Percentiles rank a stretch among this genome's conserved stretches.
phyloP scores from a whole-genome alignment of 768 basidiomycete species.

The Asterophora parasitica region DNA sequence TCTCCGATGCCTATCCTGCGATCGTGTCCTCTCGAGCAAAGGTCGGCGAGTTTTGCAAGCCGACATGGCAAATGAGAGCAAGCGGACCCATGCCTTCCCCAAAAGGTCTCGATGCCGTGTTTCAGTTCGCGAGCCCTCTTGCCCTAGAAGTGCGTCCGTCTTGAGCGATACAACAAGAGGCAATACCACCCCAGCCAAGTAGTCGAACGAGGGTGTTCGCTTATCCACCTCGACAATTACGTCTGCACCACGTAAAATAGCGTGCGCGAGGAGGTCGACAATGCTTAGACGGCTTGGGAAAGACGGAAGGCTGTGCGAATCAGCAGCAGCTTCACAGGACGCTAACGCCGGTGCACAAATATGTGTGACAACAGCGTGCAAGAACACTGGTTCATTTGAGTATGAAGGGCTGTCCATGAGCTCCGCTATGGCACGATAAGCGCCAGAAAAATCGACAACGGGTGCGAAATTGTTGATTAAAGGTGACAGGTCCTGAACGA shows the following conservation, averaged over 20 bases:
- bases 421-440: constrained; percentile 46
- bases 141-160: constrained; percentile 40
- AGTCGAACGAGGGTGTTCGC: constrained; percentile 49
- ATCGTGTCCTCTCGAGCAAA: constrained; percentile 39
- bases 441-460: constrained; percentile 51
- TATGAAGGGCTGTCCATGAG: constrained; percentile 43
- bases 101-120: constrained; percentile 42
- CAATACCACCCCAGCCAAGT: constrained; percentile 59
- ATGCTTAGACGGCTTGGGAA: constrained; percentile 37
- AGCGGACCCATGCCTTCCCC: constrained; percentile 53
- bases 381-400: constrained; percentile 48
- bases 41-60: constrained; percentile 36
- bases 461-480: constrained; percentile 47
- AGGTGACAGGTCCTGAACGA: constrained; percentile 53
- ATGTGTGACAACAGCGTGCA: constrained; percentile 39
- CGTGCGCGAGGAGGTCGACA: constrained; percentile 36
- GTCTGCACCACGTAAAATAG: constrained; percentile 47
- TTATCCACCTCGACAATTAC: constrained; percentile 54
- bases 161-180: constrained; percentile 55
- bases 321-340: constrained; percentile 42
- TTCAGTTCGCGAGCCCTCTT: constrained; percentile 38
- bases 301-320: constrained; percentile 35
- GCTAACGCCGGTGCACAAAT: constrained; percentile 43
- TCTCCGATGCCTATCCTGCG: constrained; percentile 33
- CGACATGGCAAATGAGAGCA: constrained; percentile 54